phyloP scores from a whole-genome alignment of 495 filamentous ascomycete genomes.

The Aspergillus taichungensis region DNA sequence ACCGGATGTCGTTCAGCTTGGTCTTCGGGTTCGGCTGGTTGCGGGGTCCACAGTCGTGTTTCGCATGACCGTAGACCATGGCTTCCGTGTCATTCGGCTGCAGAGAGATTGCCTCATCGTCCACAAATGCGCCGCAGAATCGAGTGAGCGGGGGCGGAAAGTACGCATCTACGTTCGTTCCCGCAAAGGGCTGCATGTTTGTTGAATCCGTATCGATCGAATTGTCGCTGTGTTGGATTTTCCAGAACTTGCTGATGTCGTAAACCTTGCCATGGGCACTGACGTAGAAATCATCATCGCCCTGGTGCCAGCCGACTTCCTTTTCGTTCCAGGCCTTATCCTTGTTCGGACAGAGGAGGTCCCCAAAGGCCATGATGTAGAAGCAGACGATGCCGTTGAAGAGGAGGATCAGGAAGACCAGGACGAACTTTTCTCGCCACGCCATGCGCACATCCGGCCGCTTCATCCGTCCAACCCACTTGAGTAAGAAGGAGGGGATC shows the following conservation, averaged over 20 bases:
- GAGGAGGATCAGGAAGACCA: conserved; percentile 70
- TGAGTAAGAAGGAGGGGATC: conserved; percentile 81
- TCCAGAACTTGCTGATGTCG: conserved; percentile 85
- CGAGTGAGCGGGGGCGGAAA: conserved; percentile 72
- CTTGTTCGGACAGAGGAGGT: conserved; percentile 78
- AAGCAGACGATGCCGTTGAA: conserved; percentile 83
- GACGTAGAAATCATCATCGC: conserved; percentile 74
- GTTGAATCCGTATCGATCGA: conserved; percentile 48
- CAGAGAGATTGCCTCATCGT: conserved; percentile 41
- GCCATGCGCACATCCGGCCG: conserved; percentile 93
- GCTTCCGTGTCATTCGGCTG: conserved; percentile 52
- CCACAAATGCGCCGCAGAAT: conserved; percentile 61
- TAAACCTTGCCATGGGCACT: conserved; percentile 85
- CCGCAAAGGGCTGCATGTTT: conserved; percentile 68
- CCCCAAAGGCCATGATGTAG: conserved; percentile 83
- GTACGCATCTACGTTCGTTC: conserved; percentile 71
- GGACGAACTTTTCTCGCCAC: conserved; percentile 89
- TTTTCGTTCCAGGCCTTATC: conserved; percentile 79
- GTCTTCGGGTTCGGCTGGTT: conserved; percentile 42
- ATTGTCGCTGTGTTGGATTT: conserved; percentile 67
- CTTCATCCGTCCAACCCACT: conserved; percentile 89
- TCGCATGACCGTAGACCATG: conserved; percentile 31
- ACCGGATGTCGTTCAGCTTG: conserved; percentile 51
- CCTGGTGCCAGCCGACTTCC: conserved; percentile 64
- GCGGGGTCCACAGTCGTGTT: conserved; percentile 60